Base-by-base conservation (phyloP, 139 green algal genomes). In the Zygnema cylindricum region DNA sequence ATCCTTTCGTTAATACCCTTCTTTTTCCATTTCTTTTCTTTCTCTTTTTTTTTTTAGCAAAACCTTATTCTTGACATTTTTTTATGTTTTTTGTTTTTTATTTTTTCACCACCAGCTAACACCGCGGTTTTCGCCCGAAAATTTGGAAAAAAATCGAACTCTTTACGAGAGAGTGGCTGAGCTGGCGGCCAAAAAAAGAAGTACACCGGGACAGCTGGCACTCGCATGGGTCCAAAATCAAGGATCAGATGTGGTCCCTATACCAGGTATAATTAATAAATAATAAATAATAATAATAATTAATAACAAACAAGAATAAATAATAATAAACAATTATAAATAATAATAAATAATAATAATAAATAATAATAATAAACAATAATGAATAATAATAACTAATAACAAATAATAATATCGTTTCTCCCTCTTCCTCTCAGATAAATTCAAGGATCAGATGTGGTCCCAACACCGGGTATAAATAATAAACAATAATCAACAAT, bases 211-310 rank as follows among this genome's bases (percentile, higher is more conserved):
- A 21, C 95, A 97, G 94, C 79, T 97, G 79, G 94, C 95, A 16
- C 92, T 97, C 71, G 94, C 95, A 0, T 97, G 95, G 95, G 86
- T 97, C 76, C 89, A 95, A 38, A 43, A 84, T 0, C 93, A 94
- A 63, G 95, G 95, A 0, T 69, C 92, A 25, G 95, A 96, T 77
- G 92, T 97, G 1, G 87, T 96, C 75, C 93, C 95, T 57, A 96
- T 96, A 55, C 95, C 95, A 16, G 94, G 94, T 84, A 33, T 35
- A n/a, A n/a, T n/a, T n/a, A n/a, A n/a, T n/a, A n/a, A n/a, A n/a
- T n/a, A n/a, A n/a, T n/a, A 30, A 73, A 25, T 73, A 25, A n/a
- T 73, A n/a, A 25, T 30, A 25, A n/a, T 30, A n/a, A 25, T 30
- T n/a, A n/a, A n/a, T n/a, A n/a, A n/a, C n/a, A n/a, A n/a, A n/a